Conservation (phyloP, 2,329 filamentous ascomycete genomes). For the Ophiocordyceps unilateralis region DNA sequence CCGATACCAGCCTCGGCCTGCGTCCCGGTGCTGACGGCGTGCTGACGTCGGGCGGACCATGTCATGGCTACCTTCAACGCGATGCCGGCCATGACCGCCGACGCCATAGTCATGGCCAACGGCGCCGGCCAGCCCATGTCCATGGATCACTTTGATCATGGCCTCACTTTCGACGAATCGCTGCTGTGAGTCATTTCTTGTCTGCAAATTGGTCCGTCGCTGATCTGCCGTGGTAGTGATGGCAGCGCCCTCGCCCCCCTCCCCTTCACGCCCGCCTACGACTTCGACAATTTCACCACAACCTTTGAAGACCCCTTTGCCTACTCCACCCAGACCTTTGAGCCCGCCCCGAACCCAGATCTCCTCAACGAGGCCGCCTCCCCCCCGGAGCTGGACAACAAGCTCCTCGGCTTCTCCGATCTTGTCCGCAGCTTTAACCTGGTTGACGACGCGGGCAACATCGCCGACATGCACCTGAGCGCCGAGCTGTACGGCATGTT, state of each 20-base stretch:
- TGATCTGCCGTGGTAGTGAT: constrained; percentile 9
- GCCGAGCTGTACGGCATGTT: constrained; percentile 80
- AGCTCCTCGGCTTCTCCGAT: constrained; percentile 58
- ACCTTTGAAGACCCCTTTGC: constrained; percentile 52
- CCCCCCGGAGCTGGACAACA: constrained; percentile 43
- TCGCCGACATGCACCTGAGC: constrained; percentile 47
- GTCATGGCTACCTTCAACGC: constrained; percentile 42
- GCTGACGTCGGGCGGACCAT: constrained; percentile 20
- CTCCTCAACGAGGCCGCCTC: constrained; percentile 28
- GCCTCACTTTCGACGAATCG: constrained; percentile 37
- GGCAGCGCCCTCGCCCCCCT: constrained; percentile 16
- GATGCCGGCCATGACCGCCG: constrained; percentile 31
- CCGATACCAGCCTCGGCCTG: not conserved
- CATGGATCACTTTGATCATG: constrained; percentile 34
- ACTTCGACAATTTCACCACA: constrained; percentile 40
- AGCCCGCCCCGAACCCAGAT: constrained; percentile 24
- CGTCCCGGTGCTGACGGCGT: constrained; percentile 6
- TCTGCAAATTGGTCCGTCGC: not conserved
- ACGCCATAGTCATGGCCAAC: constrained; percentile 28
- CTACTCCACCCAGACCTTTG: constrained; percentile 32
- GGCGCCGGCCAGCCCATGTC: constrained; percentile 19
- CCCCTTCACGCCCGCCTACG: constrained; percentile 43
- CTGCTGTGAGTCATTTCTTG: constrained; percentile 28
- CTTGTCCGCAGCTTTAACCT: constrained; percentile 42
- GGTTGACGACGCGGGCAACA: constrained; percentile 47